Evolutionary conservation across 139 green algal genomes (phyloP).

Genomic region (Micractinium sp.): DNA sequence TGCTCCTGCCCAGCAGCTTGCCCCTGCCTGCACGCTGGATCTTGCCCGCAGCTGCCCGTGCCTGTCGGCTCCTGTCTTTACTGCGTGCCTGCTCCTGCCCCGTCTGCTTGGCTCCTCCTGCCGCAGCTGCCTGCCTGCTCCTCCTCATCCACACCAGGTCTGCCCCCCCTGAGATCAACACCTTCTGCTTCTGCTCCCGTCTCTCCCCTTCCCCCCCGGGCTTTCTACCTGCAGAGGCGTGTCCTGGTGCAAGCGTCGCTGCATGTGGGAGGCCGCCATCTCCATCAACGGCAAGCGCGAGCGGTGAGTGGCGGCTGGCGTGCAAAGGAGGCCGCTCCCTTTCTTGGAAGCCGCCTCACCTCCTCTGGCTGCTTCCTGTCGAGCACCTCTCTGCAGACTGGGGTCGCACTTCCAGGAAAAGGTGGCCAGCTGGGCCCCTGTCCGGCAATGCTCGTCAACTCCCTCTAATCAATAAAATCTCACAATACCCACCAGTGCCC

Average conservation of each 20-base stretch:
- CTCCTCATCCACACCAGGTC: neutral
- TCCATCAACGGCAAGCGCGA: constrained; percentile 22
- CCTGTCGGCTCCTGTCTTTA: no score
- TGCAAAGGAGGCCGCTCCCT: neutral
- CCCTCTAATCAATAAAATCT: neutral
- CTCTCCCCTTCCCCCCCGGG: neutral
- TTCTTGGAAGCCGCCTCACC: neutral
- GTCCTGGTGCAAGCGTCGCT: constrained; percentile 30
- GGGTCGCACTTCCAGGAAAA: neutral
- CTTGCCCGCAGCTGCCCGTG: neutral
- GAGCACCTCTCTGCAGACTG: neutral
- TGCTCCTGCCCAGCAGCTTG: neutral
- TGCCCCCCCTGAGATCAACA: neutral
- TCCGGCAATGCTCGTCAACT: no score
- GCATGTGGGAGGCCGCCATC: constrained; percentile 25
- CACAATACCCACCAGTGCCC: neutral
- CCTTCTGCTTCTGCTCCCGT: neutral
- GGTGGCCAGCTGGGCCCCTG: no score
- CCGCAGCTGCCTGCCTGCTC: neutral
- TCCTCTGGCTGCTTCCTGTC: neutral
- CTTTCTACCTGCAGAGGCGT: neutral
- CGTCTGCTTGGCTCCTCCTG: neutral
- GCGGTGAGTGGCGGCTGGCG: neutral
- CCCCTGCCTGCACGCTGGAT: no score
- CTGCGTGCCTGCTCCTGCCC: neutral